Evolutionary conservation across 2,329 filamentous ascomycete species (phyloP), one percentile per base, ranked within the genome.

Genomic region (Bisporella sp.): DNA sequence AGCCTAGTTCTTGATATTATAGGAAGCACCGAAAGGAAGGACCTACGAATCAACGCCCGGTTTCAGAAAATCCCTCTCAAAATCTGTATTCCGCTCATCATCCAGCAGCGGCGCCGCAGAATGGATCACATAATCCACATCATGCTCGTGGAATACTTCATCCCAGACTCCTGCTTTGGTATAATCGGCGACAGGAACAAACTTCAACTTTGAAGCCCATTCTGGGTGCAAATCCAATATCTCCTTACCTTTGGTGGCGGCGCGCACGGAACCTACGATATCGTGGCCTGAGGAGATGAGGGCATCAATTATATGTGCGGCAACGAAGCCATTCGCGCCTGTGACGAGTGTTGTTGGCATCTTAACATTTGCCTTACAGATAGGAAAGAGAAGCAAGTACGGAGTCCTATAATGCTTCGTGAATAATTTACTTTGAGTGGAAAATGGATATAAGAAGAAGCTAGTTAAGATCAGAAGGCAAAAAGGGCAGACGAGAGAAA

Each of bases 91-190:
- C 2, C 43, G 46, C 2, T 56, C 57, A 49, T 59, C 55, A 50
- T 62, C 63, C n/a, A 62, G 49, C 12, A 65, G 48, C 8, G 64
- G 65, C 6, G 64, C 62, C 6, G 65, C 65, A 39, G 57, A 58
- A 48, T 66, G 65, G 42, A 65, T 43, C 33, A 67, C 61, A 47
- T 64, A 58, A 47, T 66, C 62, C 51, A 64, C 61, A 5, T 60
- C 21, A 31, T 58, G 46, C n/a, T 52, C 53, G 40, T 59, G 50
- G 50, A 66, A 63, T 7, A 62, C 50, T 1, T 54, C 49, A 48
- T 66, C 62, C 59, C 62, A 64, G n/a, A 52, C 58, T 2, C 51
- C 56, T 35, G 57, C 43, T 6, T 56, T 53, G 11, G 60, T 52
- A 46, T 62, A 60, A 46, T 68, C 64, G 21, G 59, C 53, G 4